Conservation (phyloP, 768 basidiomycete species). For the Termitomyces sp. region DNA sequence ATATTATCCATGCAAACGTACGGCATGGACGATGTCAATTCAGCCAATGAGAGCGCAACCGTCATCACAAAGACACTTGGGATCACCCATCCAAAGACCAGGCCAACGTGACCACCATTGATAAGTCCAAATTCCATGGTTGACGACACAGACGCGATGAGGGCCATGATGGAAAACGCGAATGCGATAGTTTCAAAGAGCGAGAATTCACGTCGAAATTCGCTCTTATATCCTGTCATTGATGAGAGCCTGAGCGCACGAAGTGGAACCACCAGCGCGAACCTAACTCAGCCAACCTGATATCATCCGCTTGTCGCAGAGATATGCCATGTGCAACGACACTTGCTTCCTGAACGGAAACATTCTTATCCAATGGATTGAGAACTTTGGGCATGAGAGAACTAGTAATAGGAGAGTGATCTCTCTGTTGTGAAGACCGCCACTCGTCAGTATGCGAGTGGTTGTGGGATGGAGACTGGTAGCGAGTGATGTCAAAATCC, state of each 20-base stretch:
- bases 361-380: not conserved
- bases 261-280: not conserved
- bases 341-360: not conserved
- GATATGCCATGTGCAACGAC: not conserved
- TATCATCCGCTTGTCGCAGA: not conserved
- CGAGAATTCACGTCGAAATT: constrained; percentile 2
- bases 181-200: constrained; percentile 34
- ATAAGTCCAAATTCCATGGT: constrained; percentile 60
- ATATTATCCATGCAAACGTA: constrained; percentile 27
- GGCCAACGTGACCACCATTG: constrained; percentile 71
- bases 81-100: constrained; percentile 76
- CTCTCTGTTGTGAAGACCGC: not conserved
- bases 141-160: constrained; percentile 64
- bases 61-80: constrained; percentile 64
- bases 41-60: constrained; percentile 69
- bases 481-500: not conserved
- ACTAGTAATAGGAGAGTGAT: not conserved
- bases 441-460: not conserved
- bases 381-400: not conserved
- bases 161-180: constrained; percentile 68
- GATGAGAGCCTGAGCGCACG: not conserved
- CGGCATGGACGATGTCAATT: constrained; percentile 74
- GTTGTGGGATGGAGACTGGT: not conserved
- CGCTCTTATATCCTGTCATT: not conserved
- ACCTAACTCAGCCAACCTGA: constrained; percentile 1